Conservation (phyloP, 192 early-diverging fungal genomes). For the Pilaira anomala region DNA sequence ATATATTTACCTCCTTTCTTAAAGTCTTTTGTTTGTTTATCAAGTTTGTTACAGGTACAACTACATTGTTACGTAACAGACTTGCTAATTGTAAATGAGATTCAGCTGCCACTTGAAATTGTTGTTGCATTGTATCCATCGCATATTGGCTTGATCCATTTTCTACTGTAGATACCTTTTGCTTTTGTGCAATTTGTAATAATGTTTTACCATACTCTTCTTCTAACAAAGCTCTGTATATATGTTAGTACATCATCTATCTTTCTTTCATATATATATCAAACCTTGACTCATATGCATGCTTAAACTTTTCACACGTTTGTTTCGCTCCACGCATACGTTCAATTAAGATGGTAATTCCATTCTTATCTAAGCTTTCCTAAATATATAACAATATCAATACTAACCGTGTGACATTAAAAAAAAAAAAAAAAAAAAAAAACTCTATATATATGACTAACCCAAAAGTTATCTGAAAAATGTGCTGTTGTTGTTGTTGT, state of each 20-base stretch:
- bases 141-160: not conserved
- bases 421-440: not conserved
- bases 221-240: constrained; percentile 8
- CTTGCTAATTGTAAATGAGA: constrained; percentile 4
- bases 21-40: constrained; percentile 6
- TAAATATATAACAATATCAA: not conserved
- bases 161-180: constrained; percentile 4
- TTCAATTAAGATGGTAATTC: constrained; percentile 10
- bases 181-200: constrained; percentile 3
- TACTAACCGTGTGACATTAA: not conserved
- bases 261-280: not conserved
- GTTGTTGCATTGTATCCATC: not conserved
- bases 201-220: constrained; percentile 18
- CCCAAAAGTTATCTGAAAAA: constrained; percentile 26
- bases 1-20: constrained; percentile 7
- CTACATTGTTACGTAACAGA: not conserved
- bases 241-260: not conserved
- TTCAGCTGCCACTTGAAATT: not conserved
- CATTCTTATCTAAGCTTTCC: constrained; percentile 17
- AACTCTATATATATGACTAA: not conserved
- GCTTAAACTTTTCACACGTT: constrained; percentile 14
- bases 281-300: constrained; percentile 22
- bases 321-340: constrained; percentile 23
- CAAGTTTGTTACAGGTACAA: constrained; percentile 1
- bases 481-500: too few relatives aligned